A percentile compares a stretch with the other conserved stretches of the same genome.
Conservation (phyloP, 768 basidiomycete species). For the Lyophyllum atratum region DNA sequence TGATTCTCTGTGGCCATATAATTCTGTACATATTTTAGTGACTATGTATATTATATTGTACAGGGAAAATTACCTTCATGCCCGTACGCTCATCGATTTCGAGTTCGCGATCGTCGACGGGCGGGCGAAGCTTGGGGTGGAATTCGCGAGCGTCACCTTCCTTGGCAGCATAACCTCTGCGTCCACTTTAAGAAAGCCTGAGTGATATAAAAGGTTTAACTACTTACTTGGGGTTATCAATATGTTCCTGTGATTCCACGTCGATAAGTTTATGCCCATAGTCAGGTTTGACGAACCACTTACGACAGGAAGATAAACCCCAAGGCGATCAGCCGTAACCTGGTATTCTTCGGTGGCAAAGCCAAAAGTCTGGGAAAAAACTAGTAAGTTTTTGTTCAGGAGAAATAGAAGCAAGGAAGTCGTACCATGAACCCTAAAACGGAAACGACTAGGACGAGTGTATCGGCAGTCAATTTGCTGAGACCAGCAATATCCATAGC, state of each 20-base stretch:
- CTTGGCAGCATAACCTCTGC: slow-evolving; percentile 66
- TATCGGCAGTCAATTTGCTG: slow-evolving; percentile 64
- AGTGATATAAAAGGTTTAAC: background rate
- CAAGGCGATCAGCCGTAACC: slow-evolving; percentile 71
- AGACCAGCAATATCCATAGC: slow-evolving; percentile 75
- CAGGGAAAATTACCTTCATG: slow-evolving; percentile 59
- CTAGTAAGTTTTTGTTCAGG: background rate
- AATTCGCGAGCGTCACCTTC: slow-evolving; percentile 72
- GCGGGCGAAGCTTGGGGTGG: slow-evolving; percentile 74
- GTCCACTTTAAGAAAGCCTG: background rate
- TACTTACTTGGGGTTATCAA: slow-evolving; percentile 72
- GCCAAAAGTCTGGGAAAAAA: slow-evolving; percentile 50
- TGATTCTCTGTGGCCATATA: slow-evolving; percentile 74
- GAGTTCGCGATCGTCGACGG: slow-evolving; percentile 70
- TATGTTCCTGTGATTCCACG: slow-evolving; percentile 54
- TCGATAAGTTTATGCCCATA: background rate
- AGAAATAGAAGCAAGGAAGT: background rate
- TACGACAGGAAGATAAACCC: slow-evolving; percentile 74
- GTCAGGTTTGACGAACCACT: slow-evolving; percentile 18
- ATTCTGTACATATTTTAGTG: slow-evolving; percentile 42
- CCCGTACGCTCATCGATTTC: slow-evolving; percentile 77
- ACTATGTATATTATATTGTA: background rate
- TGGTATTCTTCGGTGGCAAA: slow-evolving; percentile 69
- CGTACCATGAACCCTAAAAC: slow-evolving; percentile 61
- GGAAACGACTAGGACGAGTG: slow-evolving; percentile 59